Conservation (phyloP, 2,329 filamentous ascomycete genomes). For the Meredithiella fracta region DNA sequence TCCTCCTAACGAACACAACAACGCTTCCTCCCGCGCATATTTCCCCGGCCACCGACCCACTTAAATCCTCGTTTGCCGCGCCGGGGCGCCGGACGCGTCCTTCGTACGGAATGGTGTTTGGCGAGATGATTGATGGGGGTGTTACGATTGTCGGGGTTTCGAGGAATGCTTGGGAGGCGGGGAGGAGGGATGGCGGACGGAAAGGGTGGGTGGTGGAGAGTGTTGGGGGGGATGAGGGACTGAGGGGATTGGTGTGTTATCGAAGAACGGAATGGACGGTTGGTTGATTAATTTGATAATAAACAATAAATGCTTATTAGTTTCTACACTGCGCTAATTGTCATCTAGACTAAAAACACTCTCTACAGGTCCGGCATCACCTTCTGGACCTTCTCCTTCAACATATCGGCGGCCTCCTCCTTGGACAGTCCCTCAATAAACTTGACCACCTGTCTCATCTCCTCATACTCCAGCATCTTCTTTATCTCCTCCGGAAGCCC, state of each 20-base stretch:
- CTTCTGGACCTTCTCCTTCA: no score
- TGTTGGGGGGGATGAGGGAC: constrained; percentile 28
- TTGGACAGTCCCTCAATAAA: constrained; percentile 1
- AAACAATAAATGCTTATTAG: constrained; percentile 12
- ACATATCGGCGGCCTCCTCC: no score
- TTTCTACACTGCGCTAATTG: constrained; percentile 19
- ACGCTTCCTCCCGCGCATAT: constrained; percentile 13
- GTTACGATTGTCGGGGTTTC: constrained; percentile 33
- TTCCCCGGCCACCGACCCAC: not conserved
- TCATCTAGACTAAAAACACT: no score
- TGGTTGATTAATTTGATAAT: constrained; percentile 25
- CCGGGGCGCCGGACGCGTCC: constrained; percentile 25
- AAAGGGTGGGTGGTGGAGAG: constrained; percentile 33
- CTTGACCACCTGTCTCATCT: not conserved
- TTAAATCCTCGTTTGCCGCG: no score
- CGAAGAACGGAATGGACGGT: constrained; percentile 17
- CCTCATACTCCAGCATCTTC: not conserved
- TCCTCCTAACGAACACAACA: constrained; percentile 40
- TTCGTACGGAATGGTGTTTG: constrained; percentile 37
- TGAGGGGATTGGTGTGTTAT: constrained; percentile 27
- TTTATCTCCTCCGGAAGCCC: not conserved
- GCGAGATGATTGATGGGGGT: constrained; percentile 38
- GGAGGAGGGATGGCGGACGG: constrained; percentile 1
- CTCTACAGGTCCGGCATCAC: no score
- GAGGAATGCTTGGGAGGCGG: constrained; percentile 18